Evolutionary conservation across 2,329 filamentous ascomycete species (phyloP), one percentile per base, ranked within the genome.

Genomic region (Aspergillus latus): DNA sequence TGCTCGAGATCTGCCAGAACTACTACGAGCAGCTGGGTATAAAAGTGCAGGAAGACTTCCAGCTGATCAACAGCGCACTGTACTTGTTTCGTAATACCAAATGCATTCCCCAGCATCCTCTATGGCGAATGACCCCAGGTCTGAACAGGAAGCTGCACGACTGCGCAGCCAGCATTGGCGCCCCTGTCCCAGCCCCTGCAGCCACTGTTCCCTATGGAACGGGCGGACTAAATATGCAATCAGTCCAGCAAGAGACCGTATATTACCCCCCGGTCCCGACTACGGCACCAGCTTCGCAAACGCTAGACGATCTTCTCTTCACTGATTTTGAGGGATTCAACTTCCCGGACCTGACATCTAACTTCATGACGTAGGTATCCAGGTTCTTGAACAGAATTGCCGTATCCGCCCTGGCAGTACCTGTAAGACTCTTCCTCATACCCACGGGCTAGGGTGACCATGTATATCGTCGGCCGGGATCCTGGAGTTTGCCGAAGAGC

Each of bases 1-100:
- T 77, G 5, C 60, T 77, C 16, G 74, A 76, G 62, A 66, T 74
- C 13, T 65, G 69, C 51, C 64, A 76, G 62, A 66, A 75, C 43
- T 72, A 74, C 50, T 66, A 68, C 26, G 63, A 66, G 11, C 71
- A 74, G 45, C 64, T 76, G 4, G 66, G 66, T 2, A 65, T 75
- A 16, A 67, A 70, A 36, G 62, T 64, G 4, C 62, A 49, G 32
- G 59, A 39, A 62, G 59, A 66, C 9, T 62, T 64, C n/a, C 40
- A 52, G 13, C 21, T 52, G 5, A 52, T 52, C 21, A 30, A 58
- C 52, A 62, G 56, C 2, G 60, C 63, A 2, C 37, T 66, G 10
- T 53, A 54, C 8, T 16, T 66, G 1, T 66, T 66, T 21, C 59
- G 60, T 21, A 58, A 55, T 28, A 64, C 49, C 5, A 54, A 59